Percentiles rank a stretch among this genome's conserved stretches.
phyloP scores from a whole-genome alignment of 441 rosid genomes.

The Croton laevigatus region DNA sequence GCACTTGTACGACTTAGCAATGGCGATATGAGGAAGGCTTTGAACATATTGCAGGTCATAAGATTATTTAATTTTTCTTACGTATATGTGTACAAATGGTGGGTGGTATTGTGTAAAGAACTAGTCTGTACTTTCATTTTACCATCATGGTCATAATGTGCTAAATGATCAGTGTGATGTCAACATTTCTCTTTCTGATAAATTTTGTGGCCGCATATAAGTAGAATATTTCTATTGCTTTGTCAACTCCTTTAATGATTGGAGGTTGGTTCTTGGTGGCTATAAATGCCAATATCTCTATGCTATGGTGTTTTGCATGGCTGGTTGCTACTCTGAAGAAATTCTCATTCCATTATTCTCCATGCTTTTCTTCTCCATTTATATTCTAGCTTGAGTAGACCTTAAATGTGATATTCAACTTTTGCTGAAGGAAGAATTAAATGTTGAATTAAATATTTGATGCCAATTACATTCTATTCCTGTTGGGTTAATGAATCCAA shows the following conservation, averaged over 20 bases:
- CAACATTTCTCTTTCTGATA: neutral
- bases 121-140: too few species aligned
- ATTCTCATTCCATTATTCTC: neutral
- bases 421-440: neutral
- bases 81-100: neutral
- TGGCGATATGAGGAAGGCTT: slow-evolving; percentile 99
- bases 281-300: neutral
- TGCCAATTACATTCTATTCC: neutral
- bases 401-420: neutral
- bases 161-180: neutral
- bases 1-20: slow-evolving; percentile 89
- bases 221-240: too few species aligned
- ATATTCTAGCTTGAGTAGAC: neutral
- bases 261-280: neutral
- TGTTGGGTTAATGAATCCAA: slow-evolving; percentile 7
- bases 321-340: neutral
- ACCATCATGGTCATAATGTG: neutral
- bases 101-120: too few species aligned
- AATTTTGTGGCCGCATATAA: neutral
- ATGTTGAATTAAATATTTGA: neutral
- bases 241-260: neutral
- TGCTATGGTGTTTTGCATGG: neutral
- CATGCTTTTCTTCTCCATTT: neutral
- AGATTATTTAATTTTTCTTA: slow-evolving; percentile 13
- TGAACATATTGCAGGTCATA: slow-evolving; percentile 90